A percentile compares a stretch with the other conserved stretches of the same genome.
Conservation (phyloP, 257 asterid genomes). For the Solanum habrochaites region DNA sequence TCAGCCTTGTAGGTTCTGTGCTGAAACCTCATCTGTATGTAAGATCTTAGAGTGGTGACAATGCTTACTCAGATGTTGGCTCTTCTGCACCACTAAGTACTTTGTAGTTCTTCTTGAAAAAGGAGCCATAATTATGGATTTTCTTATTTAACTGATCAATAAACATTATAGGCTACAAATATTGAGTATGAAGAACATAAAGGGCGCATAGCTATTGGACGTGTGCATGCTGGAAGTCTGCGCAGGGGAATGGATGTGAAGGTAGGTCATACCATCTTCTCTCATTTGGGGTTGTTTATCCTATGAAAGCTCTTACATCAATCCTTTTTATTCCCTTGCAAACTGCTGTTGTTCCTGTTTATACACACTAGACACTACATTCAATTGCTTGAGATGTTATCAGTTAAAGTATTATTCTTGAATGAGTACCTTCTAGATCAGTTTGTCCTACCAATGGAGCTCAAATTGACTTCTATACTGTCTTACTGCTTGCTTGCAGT, state of each 20-base stretch:
- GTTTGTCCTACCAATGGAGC: neutral
- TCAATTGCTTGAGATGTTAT: neutral
- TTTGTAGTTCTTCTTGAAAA: neutral
- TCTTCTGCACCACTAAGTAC: neutral
- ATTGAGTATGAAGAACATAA: conserved; percentile 94
- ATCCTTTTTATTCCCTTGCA: neutral
- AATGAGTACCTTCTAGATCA: neutral
- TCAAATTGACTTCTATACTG: neutral
- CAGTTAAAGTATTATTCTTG: neutral
- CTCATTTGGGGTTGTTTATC: neutral
- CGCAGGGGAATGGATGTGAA: conserved; percentile 86
- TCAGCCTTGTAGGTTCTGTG: neutral
- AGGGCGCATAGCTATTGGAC: conserved; percentile 98
- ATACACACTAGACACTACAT: neutral
- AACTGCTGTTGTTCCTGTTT: neutral
- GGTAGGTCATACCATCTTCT: conserved; percentile 32
- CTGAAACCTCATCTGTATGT: neutral
- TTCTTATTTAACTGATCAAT: neutral
- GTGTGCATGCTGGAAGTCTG: conserved; percentile 86
- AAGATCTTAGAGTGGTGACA: neutral
- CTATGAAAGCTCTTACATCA: neutral
- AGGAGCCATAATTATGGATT: neutral
- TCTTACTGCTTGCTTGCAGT: neutral
- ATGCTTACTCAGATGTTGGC: neutral
- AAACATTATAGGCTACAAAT: conserved; percentile 66